Conservation (phyloP, 2,329 filamentous ascomycete species). For the Alternaria longipes region DNA sequence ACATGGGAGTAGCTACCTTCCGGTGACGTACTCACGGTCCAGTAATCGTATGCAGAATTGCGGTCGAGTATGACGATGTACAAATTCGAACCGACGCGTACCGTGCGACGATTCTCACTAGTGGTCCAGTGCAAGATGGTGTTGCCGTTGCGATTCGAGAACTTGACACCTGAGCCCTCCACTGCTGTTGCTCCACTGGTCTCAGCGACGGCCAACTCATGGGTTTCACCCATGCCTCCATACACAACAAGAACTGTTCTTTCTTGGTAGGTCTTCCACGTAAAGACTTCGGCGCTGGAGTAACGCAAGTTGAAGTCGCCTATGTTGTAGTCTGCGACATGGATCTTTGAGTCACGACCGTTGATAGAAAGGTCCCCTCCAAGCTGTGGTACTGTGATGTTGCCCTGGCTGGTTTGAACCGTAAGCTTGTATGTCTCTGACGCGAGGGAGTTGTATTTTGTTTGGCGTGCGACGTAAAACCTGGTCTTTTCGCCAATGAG, state of each 20-base stretch:
- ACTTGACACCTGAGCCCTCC: slow-evolving; percentile 51
- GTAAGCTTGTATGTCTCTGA: slow-evolving; percentile 69
- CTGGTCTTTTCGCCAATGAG: slow-evolving; percentile 62
- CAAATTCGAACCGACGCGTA: slow-evolving; percentile 58
- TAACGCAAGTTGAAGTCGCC: slow-evolving; percentile 67
- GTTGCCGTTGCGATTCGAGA: slow-evolving; percentile 51
- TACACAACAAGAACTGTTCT: slow-evolving; percentile 70
- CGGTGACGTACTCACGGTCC: slow-evolving; percentile 59
- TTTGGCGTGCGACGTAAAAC: slow-evolving; percentile 72
- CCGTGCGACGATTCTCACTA: slow-evolving; percentile 58
- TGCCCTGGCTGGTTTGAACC: slow-evolving; percentile 63
- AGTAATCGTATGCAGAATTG: slow-evolving; percentile 72
- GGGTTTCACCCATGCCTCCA: slow-evolving; percentile 65
- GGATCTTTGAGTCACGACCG: slow-evolving; percentile 71
- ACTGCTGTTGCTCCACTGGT: slow-evolving; percentile 39
- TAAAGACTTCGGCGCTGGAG: slow-evolving; percentile 73
- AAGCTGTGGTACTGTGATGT: slow-evolving; percentile 65
- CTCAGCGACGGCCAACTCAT: slow-evolving; percentile 65
- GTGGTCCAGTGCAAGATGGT: slow-evolving; percentile 64
- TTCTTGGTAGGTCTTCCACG: slow-evolving; percentile 67
- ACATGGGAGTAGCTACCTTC: slow-evolving; percentile 27
- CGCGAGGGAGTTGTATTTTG: slow-evolving; percentile 65
- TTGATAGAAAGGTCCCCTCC: slow-evolving; percentile 63
- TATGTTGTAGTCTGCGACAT: slow-evolving; percentile 71
- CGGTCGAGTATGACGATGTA: slow-evolving; percentile 67